Evolutionary conservation across 768 basidiomycete genomes (phyloP).

Genomic region (Cantharellus cinnabarinus): DNA sequence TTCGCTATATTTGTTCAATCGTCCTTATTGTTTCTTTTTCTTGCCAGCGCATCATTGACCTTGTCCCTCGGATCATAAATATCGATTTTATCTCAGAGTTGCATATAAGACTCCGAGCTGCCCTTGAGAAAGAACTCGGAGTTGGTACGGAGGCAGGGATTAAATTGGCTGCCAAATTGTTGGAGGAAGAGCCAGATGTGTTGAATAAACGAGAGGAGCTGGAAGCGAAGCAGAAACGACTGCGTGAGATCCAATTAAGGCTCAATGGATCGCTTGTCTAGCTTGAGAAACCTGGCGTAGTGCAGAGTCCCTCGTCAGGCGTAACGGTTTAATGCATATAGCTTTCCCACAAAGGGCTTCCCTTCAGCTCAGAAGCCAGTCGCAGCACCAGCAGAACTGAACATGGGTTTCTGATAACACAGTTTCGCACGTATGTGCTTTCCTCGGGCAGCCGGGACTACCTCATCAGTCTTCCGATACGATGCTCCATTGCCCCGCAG

Average conservation of each 20-base stretch:
- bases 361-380: too few species aligned
- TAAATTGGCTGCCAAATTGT: slow-evolving; percentile 15
- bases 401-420: too few species aligned
- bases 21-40: too few species aligned
- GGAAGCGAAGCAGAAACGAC: slow-evolving; percentile 15
- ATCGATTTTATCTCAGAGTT: slow-evolving; percentile 24
- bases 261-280: slow-evolving; percentile 10
- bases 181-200: slow-evolving; percentile 27
- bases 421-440: too few species aligned
- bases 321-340: too few species aligned
- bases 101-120: slow-evolving; percentile 16
- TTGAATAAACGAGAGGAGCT: slow-evolving; percentile 17
- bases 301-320: background rate
- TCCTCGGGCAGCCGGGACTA: too few species aligned
- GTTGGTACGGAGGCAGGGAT: slow-evolving; percentile 11
- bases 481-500: too few species aligned
- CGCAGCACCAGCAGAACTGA: too few species aligned
- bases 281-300: background rate
- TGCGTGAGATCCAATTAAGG: slow-evolving; percentile 22
- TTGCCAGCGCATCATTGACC: slow-evolving; percentile 33
- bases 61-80: slow-evolving; percentile 31
- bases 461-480: too few species aligned
- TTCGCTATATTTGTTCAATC: background rate
- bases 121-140: slow-evolving; percentile 20
- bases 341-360: too few species aligned